These are phyloP conservation scores for Syzygium aqueum DNA, from an alignment of 345 rosid species.

Conservation along the genomic window DNA sequence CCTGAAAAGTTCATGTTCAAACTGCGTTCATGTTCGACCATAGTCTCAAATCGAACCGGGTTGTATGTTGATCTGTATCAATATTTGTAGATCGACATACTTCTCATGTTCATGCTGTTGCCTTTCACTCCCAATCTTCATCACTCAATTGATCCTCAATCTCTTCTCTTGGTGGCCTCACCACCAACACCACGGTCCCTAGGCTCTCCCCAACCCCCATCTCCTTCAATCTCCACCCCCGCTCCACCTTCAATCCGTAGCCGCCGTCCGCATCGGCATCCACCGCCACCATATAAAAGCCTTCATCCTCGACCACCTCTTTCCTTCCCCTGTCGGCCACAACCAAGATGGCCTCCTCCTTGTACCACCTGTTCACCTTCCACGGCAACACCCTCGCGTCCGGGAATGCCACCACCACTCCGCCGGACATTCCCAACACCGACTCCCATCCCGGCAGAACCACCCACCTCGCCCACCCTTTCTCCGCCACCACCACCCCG, in stretches of 20 bases:
- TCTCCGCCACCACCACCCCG: slow-evolving; percentile 66
- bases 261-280: slow-evolving; percentile 2
- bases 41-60: background rate
- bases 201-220: slow-evolving; percentile 47
- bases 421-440: slow-evolving; percentile 23
- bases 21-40: background rate
- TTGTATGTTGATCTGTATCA: background rate
- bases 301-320: slow-evolving; percentile 40
- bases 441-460: slow-evolving; percentile 75
- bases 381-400: slow-evolving; percentile 70
- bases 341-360: slow-evolving; percentile 69
- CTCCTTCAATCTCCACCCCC: slow-evolving; percentile 56
- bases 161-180: slow-evolving; percentile 71
- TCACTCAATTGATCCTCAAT: slow-evolving; percentile 48
- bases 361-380: slow-evolving; percentile 61
- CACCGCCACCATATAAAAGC: slow-evolving; percentile 54
- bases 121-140: slow-evolving; percentile 67
- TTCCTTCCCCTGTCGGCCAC: slow-evolving; percentile 57
- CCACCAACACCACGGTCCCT: slow-evolving; percentile 57
- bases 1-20: background rate
- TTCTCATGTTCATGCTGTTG: background rate
- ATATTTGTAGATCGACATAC: background rate
- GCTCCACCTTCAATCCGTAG: slow-evolving; percentile 48
- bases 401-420: slow-evolving; percentile 60
- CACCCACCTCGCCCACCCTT: slow-evolving; percentile 85